Conservation (phyloP, 352 stramenopile species). For the Albugo candida region DNA sequence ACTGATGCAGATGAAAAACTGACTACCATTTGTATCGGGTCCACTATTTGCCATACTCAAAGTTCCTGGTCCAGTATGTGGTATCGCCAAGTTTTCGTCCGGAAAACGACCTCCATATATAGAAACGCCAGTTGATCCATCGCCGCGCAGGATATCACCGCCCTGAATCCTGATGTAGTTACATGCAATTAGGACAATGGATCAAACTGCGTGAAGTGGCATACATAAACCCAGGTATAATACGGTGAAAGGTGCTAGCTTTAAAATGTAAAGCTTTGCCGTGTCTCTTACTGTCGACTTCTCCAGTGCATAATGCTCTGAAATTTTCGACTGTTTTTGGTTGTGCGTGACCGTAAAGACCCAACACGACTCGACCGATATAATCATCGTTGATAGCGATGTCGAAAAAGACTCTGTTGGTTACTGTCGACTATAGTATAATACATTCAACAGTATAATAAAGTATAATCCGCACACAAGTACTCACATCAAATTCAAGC, state of each 20-base stretch:
- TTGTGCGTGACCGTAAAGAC: conserved; percentile 55
- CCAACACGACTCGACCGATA: conserved; percentile 67
- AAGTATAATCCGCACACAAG: no score
- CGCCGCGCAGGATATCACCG: conserved; percentile 87
- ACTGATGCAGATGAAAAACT: conserved; percentile 93
- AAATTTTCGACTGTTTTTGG: conserved; percentile 71
- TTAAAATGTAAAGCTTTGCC: conserved; percentile 96
- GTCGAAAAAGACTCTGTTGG: conserved; percentile 91
- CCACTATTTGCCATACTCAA: conserved; percentile 81
- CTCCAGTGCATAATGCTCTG: conserved; percentile 54
- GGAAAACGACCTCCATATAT: conserved; percentile 88
- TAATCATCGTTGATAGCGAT: conserved; percentile 88
- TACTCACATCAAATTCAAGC: no score
- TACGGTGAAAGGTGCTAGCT: conserved; percentile 85
- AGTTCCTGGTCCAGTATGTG: conserved; percentile 45
- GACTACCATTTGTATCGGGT: conserved; percentile 82
- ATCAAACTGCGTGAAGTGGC: conserved; percentile 7
- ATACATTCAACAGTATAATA: no score
- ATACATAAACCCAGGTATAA: conserved; percentile 90
- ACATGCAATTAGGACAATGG: background rate
- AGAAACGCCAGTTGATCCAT: conserved; percentile 86
- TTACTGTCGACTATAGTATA: conserved; percentile 23
- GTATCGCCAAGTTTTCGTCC: conserved; percentile 79
- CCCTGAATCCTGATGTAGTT: conserved; percentile 61
- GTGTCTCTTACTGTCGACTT: conserved; percentile 40